Evolutionary conservation across 768 basidiomycete species (phyloP).

Genomic region (Suillus subalutaceus): DNA sequence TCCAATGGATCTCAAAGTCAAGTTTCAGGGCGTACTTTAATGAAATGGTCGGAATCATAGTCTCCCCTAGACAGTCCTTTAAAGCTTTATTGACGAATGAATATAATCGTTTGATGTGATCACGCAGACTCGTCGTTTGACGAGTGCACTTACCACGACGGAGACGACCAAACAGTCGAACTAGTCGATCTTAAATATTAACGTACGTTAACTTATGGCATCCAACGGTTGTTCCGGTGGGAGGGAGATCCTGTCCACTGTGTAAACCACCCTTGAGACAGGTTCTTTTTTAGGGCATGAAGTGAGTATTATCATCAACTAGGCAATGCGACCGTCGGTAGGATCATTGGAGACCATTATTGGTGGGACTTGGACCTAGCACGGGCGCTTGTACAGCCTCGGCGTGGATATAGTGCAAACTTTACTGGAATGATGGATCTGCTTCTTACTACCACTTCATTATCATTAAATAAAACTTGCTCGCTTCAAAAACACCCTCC

Average conservation of each 20-base stretch:
- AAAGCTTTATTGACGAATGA: too few species aligned
- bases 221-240: conserved; percentile 1
- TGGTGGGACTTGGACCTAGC: background rate
- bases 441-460: background rate
- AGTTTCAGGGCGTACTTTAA: background rate
- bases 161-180: background rate
- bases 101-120: background rate
- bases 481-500: background rate
- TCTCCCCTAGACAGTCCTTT: too few species aligned
- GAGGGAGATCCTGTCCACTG: background rate
- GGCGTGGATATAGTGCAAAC: background rate
- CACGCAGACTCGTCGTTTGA: background rate
- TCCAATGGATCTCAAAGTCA: background rate
- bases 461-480: background rate
- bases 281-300: background rate
- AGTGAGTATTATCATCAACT: background rate
- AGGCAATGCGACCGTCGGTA: background rate
- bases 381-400: background rate
- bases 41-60: background rate
- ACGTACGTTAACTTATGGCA: background rate
- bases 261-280: background rate
- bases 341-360: background rate
- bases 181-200: background rate
- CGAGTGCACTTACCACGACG: background rate
- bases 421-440: background rate